A percentile compares a stretch with the other conserved stretches of the same genome.
These are phyloP conservation scores for Leccinum subgranulosum DNA, from an alignment of 768 basidiomycete species.

Conservation along the genomic window DNA sequence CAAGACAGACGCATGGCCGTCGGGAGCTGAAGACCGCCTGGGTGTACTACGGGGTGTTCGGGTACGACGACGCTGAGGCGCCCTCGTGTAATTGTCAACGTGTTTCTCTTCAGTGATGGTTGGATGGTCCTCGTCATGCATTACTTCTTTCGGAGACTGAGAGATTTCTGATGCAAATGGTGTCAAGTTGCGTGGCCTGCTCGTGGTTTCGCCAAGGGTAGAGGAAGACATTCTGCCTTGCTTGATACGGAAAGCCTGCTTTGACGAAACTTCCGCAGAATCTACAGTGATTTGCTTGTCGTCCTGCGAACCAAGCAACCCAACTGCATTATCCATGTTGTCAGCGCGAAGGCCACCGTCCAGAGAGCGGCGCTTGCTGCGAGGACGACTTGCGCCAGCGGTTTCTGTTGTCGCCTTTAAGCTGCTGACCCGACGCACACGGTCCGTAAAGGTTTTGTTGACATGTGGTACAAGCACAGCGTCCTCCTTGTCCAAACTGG, in stretches of 20 bases:
- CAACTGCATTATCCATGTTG: not conserved
- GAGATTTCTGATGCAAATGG: constrained; percentile 5
- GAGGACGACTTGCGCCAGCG: not conserved
- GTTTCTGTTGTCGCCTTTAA: not conserved
- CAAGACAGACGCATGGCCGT: constrained; percentile 39
- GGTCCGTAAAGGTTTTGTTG: not conserved
- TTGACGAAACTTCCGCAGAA: not conserved
- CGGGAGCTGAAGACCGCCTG: constrained; percentile 16
- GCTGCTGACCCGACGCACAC: constrained; percentile 1
- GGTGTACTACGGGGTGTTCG: constrained; percentile 1
- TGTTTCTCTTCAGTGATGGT: not conserved
- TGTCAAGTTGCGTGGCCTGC: constrained; percentile 6
- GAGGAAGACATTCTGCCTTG: not conserved
- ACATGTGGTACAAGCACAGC: not conserved
- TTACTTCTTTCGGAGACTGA: not conserved
- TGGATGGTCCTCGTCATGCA: not conserved
- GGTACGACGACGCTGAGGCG: constrained; percentile 15
- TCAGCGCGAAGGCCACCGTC: not conserved
- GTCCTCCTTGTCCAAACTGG: constrained; percentile 1
- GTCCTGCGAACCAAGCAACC: not conserved
- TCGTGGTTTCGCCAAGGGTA: not conserved
- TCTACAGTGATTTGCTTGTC: not conserved
- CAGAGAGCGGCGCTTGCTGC: not conserved
- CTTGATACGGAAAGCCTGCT: not conserved
- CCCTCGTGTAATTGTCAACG: constrained; percentile 16